Evolutionary conservation across 2,329 filamentous ascomycete species (phyloP), one percentile per base, ranked within the genome.

Genomic region (Aspergillus pseudoviridinutans): DNA sequence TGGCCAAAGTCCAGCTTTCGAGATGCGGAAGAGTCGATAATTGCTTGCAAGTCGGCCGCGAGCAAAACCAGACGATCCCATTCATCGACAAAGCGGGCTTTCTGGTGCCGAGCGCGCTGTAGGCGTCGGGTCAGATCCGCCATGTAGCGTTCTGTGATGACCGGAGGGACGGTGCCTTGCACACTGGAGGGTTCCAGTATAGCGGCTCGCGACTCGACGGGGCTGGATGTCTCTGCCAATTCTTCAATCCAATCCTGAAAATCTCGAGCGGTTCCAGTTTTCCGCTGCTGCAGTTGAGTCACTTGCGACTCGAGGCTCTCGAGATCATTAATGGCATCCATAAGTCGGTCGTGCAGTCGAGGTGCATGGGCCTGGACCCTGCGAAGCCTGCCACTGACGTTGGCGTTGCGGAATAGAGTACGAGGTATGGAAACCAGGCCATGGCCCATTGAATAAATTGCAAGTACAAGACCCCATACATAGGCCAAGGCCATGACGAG

Each of bases 201-300:
- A 4, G 72, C 64, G 4, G 74, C 69, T 49, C 82, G 78, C 54
- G 71, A 78, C 63, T 93, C 90, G 2, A 87, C 84, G 5, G 91
- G 74, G 65, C 84, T 87, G 49, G 87, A 86, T 61, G 88, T 84
- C 62, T 97, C 93, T 2, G 86, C 87, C 32, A 99, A 79, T 69
- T 99, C 94, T 64, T 97, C 93, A 63, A 99, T 96, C 94, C 94
- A 99, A 65, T 96, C 92, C 64, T 87, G 85, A 68, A 92, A 94
- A 46, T 89, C 84, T 55, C 80, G 79, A 4, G 90, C 87, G 25
- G 86, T 90, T 17, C 89, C 91, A 2, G 85, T 87, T 78, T 96
- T 97, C 64, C 92, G 85, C 63, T 87, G 86, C 63, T 87, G 86
- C 44, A 99, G 80, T 71, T 94, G 90, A 22, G 83, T 77, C 2